Evolutionary conservation across 2,329 filamentous ascomycete species (phyloP), one percentile per base, ranked within the genome.

Genomic region (Diaporthe eres): DNA sequence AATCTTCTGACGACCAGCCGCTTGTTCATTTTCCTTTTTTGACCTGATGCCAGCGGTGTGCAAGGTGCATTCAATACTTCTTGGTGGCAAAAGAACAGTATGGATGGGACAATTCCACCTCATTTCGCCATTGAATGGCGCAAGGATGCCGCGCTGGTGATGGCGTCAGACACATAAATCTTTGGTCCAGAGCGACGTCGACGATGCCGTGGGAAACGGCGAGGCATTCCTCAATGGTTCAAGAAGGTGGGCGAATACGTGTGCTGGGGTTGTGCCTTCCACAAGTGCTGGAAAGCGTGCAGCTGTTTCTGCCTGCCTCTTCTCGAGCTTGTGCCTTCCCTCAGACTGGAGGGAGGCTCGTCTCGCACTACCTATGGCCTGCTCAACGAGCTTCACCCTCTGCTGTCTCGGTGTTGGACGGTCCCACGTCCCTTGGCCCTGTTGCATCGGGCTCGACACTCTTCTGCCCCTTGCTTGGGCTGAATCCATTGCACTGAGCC

Each of bases 241-340:
- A 12, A 13, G 7, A 17, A 68, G 63, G 47, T n/a, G 39, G 22
- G 22, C 1, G 17, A 17, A 44, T 9, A 31, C 25, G 2, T 19
- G 44, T 28, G 63, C 34, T 39, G 49, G n/a, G 19, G n/a, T n/a
- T 12, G 49, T 55, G 65, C 49, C 65, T 70, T 70, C 65, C 65
- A 55, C 49, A 55, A 55, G n/a, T 28, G 49, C 10, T 55, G 47
- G 49, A 70, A 12, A 17, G 15, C 22, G 22, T 55, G 19, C n/a
- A 2, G 8, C 34, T 70, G 34, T 53, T 51, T 70, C 31, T 70
- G 49, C 65, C 65, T 70, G 65, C 31, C 31, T 42, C 49, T 53
- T 37, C 22, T 42, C 42, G 49, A 8, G 13, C 8, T 55, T 25
- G 65, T 12, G 7, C 65, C 47, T 68, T 51, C 65, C 47, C 65